Evolutionary conservation across 139 green algal species (phyloP).

Genomic region (Coelastrella sp.): DNA sequence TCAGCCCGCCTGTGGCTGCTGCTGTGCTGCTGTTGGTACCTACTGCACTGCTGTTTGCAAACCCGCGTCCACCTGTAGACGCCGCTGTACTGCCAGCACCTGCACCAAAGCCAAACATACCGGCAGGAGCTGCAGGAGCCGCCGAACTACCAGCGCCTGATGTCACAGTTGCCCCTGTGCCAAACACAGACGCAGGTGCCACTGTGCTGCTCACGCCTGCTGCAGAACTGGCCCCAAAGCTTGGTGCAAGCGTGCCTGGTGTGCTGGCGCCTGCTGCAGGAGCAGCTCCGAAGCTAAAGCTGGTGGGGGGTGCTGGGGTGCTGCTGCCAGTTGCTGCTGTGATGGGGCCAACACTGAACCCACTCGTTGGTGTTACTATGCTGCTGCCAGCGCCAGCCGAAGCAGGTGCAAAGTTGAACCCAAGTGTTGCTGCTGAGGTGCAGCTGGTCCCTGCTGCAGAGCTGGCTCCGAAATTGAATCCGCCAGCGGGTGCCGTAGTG

Average conservation of each 20-base stretch:
- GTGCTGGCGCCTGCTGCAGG: slow-evolving; percentile 13
- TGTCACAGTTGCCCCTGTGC: background rate
- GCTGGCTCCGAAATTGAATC: background rate
- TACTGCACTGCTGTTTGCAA: background rate
- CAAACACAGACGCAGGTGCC: background rate
- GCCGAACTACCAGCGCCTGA: background rate
- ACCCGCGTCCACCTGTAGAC: background rate
- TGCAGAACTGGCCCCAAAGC: background rate
- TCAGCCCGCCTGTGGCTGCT: background rate
- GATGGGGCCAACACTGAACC: background rate
- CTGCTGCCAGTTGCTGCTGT: background rate
- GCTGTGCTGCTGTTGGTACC: background rate
- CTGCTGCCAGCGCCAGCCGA: background rate
- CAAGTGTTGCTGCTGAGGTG: background rate
- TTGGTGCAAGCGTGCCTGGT: background rate
- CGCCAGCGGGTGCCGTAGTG: background rate
- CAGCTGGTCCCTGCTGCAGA: background rate
- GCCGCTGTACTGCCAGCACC: background rate
- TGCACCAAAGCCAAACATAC: slow-evolving; percentile 1
- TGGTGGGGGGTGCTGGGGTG: background rate
- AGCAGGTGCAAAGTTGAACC: background rate
- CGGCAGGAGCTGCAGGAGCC: background rate
- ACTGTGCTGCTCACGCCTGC: background rate
- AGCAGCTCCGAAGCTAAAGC: background rate
- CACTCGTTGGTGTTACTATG: background rate